Conservation (phyloP, 352 stramenopile genomes). For the Phytophthora citrophthora region DNA sequence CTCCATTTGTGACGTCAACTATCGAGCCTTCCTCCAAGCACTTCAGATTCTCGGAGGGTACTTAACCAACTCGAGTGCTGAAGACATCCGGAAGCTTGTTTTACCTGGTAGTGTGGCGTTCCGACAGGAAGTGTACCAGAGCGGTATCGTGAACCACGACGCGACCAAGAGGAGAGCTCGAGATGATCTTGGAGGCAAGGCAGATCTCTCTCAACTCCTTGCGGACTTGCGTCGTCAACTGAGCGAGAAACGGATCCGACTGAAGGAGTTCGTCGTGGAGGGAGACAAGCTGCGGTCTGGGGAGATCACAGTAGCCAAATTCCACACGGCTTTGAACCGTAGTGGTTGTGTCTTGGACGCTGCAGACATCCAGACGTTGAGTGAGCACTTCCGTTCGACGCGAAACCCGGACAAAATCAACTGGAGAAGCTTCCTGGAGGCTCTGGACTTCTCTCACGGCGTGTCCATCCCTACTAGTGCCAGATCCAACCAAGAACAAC, state of each 20-base stretch:
- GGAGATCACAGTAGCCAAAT: conserved; percentile 86
- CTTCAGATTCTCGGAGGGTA: conserved; percentile 53
- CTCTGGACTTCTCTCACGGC: conserved; percentile 55
- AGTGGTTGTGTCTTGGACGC: conserved; percentile 75
- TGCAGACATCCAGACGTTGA: conserved; percentile 70
- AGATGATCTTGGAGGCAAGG: conserved; percentile 24
- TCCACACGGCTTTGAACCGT: conserved; percentile 85
- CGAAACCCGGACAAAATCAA: conserved; percentile 80
- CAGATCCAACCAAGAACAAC: background rate
- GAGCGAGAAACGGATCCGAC: conserved; percentile 65
- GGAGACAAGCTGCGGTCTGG: conserved; percentile 81
- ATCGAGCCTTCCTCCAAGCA: conserved; percentile 78
- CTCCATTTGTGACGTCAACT: conserved; percentile 85
- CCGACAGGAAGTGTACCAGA: conserved; percentile 61
- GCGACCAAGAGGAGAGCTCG: conserved; percentile 40
- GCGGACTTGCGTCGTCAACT: conserved; percentile 70
- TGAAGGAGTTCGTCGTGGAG: conserved; percentile 87
- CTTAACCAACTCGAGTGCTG: conserved; percentile 11
- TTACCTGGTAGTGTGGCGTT: conserved; percentile 68
- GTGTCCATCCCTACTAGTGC: conserved; percentile 3
- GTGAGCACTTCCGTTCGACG: conserved; percentile 59
- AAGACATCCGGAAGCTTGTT: conserved; percentile 29
- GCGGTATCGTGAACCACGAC: conserved; percentile 34
- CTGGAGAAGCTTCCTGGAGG: conserved; percentile 74
- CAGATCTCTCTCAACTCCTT: conserved; percentile 55